Percentiles rank a stretch among this genome's conserved stretches.
Evolutionary conservation across 2,329 filamentous ascomycete genomes (phyloP).

Genomic region (Byssochlamys sp.): DNA sequence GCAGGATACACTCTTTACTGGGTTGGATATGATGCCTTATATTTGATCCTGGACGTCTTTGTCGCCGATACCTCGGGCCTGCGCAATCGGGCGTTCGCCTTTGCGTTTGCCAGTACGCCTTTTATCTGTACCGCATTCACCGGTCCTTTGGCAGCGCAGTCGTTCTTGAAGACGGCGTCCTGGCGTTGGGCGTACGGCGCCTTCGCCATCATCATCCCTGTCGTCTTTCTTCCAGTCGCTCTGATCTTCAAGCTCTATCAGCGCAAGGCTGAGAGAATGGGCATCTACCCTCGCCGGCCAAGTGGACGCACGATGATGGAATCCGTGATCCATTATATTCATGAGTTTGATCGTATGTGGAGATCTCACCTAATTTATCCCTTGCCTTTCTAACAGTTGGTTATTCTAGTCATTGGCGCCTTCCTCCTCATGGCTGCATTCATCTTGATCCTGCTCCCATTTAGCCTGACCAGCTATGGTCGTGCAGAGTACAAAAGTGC

Average conservation of each 20-base stretch:
- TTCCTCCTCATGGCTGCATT: constrained; percentile 50
- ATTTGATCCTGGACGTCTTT: constrained; percentile 47
- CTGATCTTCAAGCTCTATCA: constrained; percentile 45
- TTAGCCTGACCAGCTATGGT: constrained; percentile 42
- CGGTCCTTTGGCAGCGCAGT: constrained; percentile 42
- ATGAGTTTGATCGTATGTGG: constrained; percentile 51
- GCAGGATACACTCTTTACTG: constrained; percentile 42
- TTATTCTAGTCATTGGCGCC: constrained; percentile 41
- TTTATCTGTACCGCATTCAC: constrained; percentile 50
- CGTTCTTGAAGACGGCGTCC: constrained; percentile 37
- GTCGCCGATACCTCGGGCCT: constrained; percentile 52
- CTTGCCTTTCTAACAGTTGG: constrained; percentile 33
- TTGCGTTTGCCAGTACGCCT: constrained; percentile 48
- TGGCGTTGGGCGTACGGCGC: constrained; percentile 54
- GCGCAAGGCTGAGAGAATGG: constrained; percentile 45
- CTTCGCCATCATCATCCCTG: constrained; percentile 49
- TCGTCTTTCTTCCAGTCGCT: constrained; percentile 46
- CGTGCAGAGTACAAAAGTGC: constrained; percentile 28
- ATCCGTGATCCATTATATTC: constrained; percentile 42
- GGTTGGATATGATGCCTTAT: constrained; percentile 45
- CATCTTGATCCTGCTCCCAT: constrained; percentile 54
- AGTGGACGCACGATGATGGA: constrained; percentile 38
- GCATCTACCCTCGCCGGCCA: constrained; percentile 35
- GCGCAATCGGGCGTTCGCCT: constrained; percentile 48
- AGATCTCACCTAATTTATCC: constrained; percentile 29